Evolutionary conservation across 2,329 filamentous ascomycete genomes (phyloP), one percentile per base, ranked within the genome.

Genomic region (Verticillium dahliae): DNA sequence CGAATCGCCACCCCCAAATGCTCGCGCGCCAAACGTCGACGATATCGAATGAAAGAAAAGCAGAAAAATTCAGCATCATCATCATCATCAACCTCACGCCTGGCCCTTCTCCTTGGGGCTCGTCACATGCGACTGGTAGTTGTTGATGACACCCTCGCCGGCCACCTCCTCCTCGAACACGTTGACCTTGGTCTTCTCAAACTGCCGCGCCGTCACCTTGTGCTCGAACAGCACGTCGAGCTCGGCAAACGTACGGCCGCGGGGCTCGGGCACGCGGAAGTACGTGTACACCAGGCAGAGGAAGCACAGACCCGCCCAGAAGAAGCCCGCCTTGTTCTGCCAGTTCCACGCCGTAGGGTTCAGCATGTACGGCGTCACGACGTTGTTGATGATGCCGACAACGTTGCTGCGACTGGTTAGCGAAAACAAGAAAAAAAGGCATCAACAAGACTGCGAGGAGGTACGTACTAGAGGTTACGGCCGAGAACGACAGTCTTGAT

Each of bases 401-500:
- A 96, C 78, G 69, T 95, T 93, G 80, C 84, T 85, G 64, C 63
- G 65, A 45, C 3, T 6, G 45, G 45, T 52, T 52, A 52, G 45
- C 45, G 18, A 31, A 52, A 9, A 27, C 2, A 18, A 50, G 7
- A 9, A 37, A 9, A 18, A 15, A 45, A 9, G 22, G 13, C 4
- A 58, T 62, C 14, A 18, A 50, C 31, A 9, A 35, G 33, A 55
- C 7, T 14, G 18, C 41, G 11, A 31, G 22, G 31, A 31, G 27
- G 5, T 31, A 76, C 81, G 74, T 73, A 84, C 81, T 90, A 90
- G 56, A 92, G 78, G 67, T 91, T 90, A 61, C 92, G 89, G 1
- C 90, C 92, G 2, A 97, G 83, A 1, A 95, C 92, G 27, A 96
- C 90, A 0, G 93, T 96, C 80, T 97, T 97, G 78, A 96, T 93